Base-by-base conservation (phyloP, 2,329 filamentous ascomycete genomes). In the Paecilomyces niveus region DNA sequence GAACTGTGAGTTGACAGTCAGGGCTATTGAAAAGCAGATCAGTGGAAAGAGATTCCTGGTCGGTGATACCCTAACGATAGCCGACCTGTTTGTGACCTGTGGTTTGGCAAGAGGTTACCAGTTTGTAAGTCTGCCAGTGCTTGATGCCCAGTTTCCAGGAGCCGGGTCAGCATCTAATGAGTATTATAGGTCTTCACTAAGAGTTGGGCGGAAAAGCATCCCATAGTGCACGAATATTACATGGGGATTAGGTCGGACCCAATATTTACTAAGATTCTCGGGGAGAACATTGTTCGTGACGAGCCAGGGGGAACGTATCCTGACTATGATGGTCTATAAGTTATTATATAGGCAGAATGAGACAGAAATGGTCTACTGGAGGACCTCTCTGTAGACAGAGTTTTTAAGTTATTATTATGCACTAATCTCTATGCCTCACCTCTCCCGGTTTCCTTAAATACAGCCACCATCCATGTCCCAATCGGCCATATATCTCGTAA, bases 261-360 rank as follows among this genome's bases (percentile, higher is more conserved):
- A 10, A 55, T 55, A 9, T 55, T 55, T 45, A 31, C 32, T n/a
- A 55, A 31, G 9, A 55, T 55, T 15, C 18, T 55, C 3, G 54
- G 54, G 18, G 26, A 26, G 9, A 55, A 55, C 26, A 24, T 55
- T n/a, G 45, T 55, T 55, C 31, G 54, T 6, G 54, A 55, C 21
- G 54, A 55, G n/a, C 54, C 54, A 22, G 54, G 54, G n/a, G 54
- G 54, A 15, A 55, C 54, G 11, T 55, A 55, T 18, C 54, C 54
- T 35, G 54, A 55, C 15, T 55, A 55, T 39, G 54, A 55, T 22
- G 54, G 54, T 11, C 32, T 55, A 31, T 55, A 45, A 18, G 32
- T n/a, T 3, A 11, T 45, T 39, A 26, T 26, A 26, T 26, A 26
- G 24, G 3, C 24, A 26, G 24, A 26, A 26, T 26, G 24, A 26